These are phyloP conservation scores for Silene uniflora DNA, from an alignment of 148 eudicot genomes.

Conservation along the genomic window DNA sequence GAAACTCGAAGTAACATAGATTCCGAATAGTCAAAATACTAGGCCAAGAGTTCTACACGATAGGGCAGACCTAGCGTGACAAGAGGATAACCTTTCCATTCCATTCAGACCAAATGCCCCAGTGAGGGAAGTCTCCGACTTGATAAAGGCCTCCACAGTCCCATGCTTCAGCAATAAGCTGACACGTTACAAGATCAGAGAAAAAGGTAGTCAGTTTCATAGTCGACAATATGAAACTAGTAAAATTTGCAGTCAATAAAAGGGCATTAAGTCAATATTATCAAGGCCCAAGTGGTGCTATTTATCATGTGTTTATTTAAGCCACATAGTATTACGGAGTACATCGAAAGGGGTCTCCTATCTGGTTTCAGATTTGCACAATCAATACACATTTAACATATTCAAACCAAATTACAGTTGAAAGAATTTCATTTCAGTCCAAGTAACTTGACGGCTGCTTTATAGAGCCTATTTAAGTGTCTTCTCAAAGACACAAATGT, in stretches of 20 bases:
- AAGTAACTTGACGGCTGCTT: neutral
- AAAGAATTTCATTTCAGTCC: neutral
- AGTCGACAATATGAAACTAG: neutral
- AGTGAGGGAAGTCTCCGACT: conserved; percentile 95
- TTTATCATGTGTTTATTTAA: neutral
- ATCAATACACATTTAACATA: too few relatives aligned
- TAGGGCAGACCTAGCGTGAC: neutral
- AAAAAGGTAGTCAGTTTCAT: conserved; percentile 9
- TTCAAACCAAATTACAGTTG: neutral
- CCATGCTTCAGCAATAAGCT: conserved; percentile 99
- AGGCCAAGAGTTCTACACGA: neutral
- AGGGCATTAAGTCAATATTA: neutral
- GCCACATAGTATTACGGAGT: neutral
- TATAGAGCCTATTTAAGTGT: neutral
- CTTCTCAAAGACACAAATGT: neutral
- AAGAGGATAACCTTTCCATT: conserved; percentile 76
- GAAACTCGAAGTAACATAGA: neutral
- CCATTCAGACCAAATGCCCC: conserved; percentile 99
- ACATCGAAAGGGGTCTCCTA: neutral
- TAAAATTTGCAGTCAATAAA: neutral
- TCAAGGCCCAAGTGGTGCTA: neutral
- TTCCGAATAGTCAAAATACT: neutral
- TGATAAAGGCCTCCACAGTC: conserved; percentile 99
- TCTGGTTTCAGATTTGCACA: neutral
- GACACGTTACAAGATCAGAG: conserved; percentile 20